Evolutionary conservation across 352 stramenopile species (phyloP), one percentile per base, ranked within the genome.

Genomic region (Phytopythium montanum): DNA sequence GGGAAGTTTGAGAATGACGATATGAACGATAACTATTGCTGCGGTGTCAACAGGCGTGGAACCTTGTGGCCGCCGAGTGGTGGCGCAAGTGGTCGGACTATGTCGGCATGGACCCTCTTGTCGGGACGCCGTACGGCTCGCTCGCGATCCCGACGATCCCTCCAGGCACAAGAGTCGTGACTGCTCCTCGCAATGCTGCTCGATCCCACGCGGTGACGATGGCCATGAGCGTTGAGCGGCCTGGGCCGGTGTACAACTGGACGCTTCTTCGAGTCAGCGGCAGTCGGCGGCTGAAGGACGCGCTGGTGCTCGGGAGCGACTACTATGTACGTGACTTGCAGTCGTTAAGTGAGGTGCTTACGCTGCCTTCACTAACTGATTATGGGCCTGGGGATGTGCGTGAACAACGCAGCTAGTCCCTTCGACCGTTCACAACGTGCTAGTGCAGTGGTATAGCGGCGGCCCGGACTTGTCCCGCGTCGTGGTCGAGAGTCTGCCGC

Each of bases 51-150:
- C 68, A 95, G 78, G 78, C 59, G 7, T 95, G 84, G 82, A 87
- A 94, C 31, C 68, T 94, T 31, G 58, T 95, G 19, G 85, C 76
- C 9, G 72, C 78, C 5, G 75, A 73, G 42, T 94, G 86, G 84
- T 95, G 84, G 86, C 70, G 75, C 21, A 80, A 88, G 49, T 95
- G 84, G 86, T 94, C 82, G 39, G 72, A 85, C 38, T 93, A 92
- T 60, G 71, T 74, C 28, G 67, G 62, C 0, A 88, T 94, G 72
- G 68, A 91, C 48, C 67, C 59, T 18, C 62, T 69, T 16, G 90
- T 88, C 26, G 86, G 86, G 6, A 92, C 80, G 2, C 76, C 76
- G 6, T 69, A 77, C 56, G 86, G 79, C 38, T 69, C 65, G 4
- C 54, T 95, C 25, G 60, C 70, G 31, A 65, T 94, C 45, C 86